These are phyloP conservation scores for Sesbania bispinosa DNA, from an alignment of 306 rosid species.

Conservation along the genomic window DNA sequence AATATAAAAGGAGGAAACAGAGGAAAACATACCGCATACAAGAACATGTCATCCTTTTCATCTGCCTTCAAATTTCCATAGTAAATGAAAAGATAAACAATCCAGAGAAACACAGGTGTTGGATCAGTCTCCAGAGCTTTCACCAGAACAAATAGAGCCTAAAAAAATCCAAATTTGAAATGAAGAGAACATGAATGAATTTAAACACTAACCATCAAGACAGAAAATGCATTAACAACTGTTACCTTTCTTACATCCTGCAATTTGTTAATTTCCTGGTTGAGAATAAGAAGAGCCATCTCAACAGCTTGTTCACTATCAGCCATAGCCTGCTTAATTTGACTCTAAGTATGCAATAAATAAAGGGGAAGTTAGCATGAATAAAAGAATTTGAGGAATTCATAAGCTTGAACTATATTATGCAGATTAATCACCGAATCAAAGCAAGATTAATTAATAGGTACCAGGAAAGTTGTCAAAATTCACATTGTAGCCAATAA, in stretches of 20 bases:
- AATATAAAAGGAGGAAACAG: conserved; percentile 29
- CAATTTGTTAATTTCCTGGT: conserved; percentile 62
- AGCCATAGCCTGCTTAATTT: conserved; percentile 52
- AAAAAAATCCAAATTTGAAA: conserved; percentile 34
- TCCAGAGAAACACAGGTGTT: conserved; percentile 63
- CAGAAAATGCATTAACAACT: neutral
- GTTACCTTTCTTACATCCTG: conserved; percentile 80
- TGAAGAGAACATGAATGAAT: conserved; percentile 7
- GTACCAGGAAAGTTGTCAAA: neutral
- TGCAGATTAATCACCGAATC: neutral
- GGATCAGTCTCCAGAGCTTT: conserved; percentile 80
- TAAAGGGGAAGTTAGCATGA: conserved; percentile 36
- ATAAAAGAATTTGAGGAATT: conserved; percentile 14
- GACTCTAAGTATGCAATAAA: conserved; percentile 55
- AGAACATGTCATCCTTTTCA: conserved; percentile 88
- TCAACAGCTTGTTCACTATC: conserved; percentile 80
- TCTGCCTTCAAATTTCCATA: conserved; percentile 54
- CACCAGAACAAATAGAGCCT: conserved; percentile 81
- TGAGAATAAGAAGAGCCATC: conserved; percentile 68
- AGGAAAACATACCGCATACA: conserved; percentile 75
- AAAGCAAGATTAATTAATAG: neutral
- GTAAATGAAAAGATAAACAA: conserved; percentile 73
- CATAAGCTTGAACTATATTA: conserved; percentile 12
- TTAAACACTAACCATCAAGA: conserved; percentile 12
- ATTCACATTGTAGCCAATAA: neutral